phyloP scores from a whole-genome alignment of 169 alveolate species.

The Eimeria tenella region DNA sequence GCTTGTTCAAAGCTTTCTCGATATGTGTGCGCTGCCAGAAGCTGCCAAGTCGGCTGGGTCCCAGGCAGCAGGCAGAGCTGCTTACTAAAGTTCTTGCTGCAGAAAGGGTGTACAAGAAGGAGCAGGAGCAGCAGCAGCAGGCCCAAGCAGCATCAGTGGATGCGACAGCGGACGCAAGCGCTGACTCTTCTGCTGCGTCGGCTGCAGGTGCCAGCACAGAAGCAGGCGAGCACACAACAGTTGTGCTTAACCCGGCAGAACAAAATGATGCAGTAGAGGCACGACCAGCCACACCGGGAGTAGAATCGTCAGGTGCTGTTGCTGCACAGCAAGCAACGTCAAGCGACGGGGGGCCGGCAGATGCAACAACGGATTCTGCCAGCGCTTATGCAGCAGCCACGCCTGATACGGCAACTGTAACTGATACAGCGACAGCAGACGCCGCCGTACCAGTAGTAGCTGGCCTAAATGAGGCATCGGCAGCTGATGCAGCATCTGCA shows the following conservation, averaged over 20 bases:
- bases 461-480: not conserved
- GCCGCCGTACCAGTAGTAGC: not conserved
- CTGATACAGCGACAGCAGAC: not conserved
- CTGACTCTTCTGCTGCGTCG: not conserved
- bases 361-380: not conserved
- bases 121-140: slow-evolving; percentile 26
- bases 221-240: not conserved
- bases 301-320: not conserved
- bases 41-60: slow-evolving; percentile 31
- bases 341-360: not conserved
- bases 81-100: slow-evolving; percentile 37
- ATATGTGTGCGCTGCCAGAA: not conserved
- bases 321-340: not conserved
- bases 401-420: not conserved
- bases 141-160: not conserved
- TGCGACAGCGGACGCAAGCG: not conserved
- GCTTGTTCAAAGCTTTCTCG: slow-evolving; percentile 12
- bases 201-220: slow-evolving; percentile 27
- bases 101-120: slow-evolving; percentile 31
- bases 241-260: not conserved
- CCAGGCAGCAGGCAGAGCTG: slow-evolving; percentile 32
- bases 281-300: not conserved
- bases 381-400: slow-evolving; percentile 11
- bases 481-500: slow-evolving; percentile 17
- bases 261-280: not conserved